These are phyloP conservation scores for Penicillium sp. DNA, from an alignment of 2,329 filamentous ascomycete genomes.

Conservation along the genomic window DNA sequence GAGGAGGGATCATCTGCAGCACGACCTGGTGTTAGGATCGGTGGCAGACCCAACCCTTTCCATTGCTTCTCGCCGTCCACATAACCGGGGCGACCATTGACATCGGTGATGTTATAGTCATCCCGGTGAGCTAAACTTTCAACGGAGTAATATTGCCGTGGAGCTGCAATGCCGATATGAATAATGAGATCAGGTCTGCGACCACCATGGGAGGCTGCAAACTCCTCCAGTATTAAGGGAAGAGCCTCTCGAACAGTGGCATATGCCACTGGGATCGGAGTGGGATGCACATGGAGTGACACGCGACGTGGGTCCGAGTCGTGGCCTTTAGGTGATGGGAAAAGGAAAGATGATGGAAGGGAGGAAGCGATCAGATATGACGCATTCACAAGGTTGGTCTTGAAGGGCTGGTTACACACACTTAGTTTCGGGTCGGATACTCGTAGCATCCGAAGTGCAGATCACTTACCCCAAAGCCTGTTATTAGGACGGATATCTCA, in stretches of 20 bases:
- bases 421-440: conserved; percentile 11
- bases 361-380: conserved; percentile 73
- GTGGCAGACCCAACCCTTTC: conserved; percentile 49
- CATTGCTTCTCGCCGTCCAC: conserved; percentile 52
- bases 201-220: conserved; percentile 39
- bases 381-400: conserved; percentile 70
- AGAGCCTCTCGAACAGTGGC: conserved; percentile 61
- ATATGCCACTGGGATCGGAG: conserved; percentile 71
- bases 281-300: conserved; percentile 54
- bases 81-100: conserved; percentile 55
- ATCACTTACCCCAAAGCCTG: conserved; percentile 38
- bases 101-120: conserved; percentile 68
- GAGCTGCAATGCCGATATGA: conserved; percentile 77
- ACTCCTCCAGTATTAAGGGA: conserved; percentile 59
- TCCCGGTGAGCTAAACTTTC: conserved; percentile 70
- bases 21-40: conserved; percentile 54
- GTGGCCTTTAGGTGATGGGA: conserved; percentile 20
- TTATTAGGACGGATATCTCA: conserved; percentile 37
- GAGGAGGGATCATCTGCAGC: conserved; percentile 9
- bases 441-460: conserved; percentile 9
- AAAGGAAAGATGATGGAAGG: conserved; percentile 64
- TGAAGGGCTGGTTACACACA: conserved; percentile 63
- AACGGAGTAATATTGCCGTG: conserved; percentile 63
- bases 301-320: conserved; percentile 32
- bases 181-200: conserved; percentile 62